phyloP scores from a whole-genome alignment of 306 rosid genomes.

The Prunus mongolica region DNA sequence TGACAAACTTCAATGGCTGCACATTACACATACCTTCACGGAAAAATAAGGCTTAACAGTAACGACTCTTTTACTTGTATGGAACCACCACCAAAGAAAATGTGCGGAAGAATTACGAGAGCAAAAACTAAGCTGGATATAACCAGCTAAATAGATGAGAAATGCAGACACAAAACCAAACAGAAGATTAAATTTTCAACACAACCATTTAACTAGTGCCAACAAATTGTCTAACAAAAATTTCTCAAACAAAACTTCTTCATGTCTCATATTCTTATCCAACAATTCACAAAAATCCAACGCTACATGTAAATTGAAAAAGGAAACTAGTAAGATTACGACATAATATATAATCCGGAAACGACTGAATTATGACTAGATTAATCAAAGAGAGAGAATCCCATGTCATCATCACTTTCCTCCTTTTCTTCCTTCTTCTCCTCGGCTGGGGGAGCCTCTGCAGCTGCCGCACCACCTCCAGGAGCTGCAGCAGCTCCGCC shows the following conservation, averaged over 20 bases:
- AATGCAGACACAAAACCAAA: background rate
- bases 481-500: conserved; percentile 53
- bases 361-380: background rate
- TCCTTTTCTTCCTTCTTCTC: conserved; percentile 71
- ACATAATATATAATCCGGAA: background rate
- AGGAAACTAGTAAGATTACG: background rate
- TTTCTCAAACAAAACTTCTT: conserved; percentile 13
- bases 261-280: conserved; percentile 13
- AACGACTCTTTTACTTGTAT: no score
- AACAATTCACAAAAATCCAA: conserved; percentile 33
- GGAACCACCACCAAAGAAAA: no score
- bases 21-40: no score
- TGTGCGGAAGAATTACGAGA: no score
- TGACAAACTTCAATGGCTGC: no score
- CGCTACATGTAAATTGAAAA: conserved; percentile 11
- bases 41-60: no score
- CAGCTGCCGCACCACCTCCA: conserved; percentile 49
- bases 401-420: conserved; percentile 76
- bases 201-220: background rate
- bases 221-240: background rate
- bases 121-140: no score
- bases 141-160: background rate
- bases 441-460: conserved; percentile 14
- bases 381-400: conserved; percentile 87
- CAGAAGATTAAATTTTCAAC: background rate